A percentile compares a stretch with the other conserved stretches of the same genome.
phyloP scores from a whole-genome alignment of 1,284 basidiomycete genomes.

The Cutaneotrichosporon sp. region DNA sequence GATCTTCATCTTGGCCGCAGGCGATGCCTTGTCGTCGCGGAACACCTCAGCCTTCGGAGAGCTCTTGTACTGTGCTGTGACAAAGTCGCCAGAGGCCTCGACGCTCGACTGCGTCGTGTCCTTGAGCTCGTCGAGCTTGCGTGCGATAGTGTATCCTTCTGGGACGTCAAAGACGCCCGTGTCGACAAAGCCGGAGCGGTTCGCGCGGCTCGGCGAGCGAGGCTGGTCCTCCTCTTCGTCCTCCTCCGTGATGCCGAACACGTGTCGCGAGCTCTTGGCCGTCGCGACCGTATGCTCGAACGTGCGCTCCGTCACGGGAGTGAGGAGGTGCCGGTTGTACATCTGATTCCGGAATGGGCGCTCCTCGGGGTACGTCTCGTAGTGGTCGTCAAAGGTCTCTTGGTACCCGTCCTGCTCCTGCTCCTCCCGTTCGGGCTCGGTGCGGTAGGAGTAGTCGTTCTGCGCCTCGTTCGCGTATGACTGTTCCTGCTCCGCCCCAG shows the following conservation, averaged over 20 bases:
- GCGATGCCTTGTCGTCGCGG: neutral
- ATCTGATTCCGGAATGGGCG: neutral
- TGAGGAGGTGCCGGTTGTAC: constrained; percentile 72
- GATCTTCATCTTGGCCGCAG: neutral
- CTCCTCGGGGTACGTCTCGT: constrained; percentile 18
- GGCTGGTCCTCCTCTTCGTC: neutral
- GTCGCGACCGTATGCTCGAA: constrained; percentile 74
- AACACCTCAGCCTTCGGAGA: neutral
- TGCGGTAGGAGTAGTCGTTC: constrained; percentile 14
- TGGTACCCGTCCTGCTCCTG: constrained; percentile 20
- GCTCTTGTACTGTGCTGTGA: constrained; percentile 1
- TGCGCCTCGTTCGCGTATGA: constrained; percentile 2
- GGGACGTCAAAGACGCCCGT: constrained; percentile 42
- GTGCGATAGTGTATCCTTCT: constrained; percentile 52
- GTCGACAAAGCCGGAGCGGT: constrained; percentile 25
- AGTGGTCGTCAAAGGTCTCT: constrained; percentile 13
- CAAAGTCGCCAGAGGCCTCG: constrained; percentile 10
- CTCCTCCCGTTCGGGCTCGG: constrained; percentile 5
- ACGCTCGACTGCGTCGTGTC: constrained; percentile 10
- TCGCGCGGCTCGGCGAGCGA: constrained; percentile 45
- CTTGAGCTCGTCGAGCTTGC: constrained; percentile 23
- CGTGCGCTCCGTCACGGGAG: constrained; percentile 90
- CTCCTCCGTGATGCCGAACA: neutral
- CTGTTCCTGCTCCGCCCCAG: constrained; percentile 8
- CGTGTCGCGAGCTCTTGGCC: constrained; percentile 10